Percentiles rank a stretch among this genome's conserved stretches.
Conservation (phyloP, 116 monocot genomes). For the Cymodocea nodosa region DNA sequence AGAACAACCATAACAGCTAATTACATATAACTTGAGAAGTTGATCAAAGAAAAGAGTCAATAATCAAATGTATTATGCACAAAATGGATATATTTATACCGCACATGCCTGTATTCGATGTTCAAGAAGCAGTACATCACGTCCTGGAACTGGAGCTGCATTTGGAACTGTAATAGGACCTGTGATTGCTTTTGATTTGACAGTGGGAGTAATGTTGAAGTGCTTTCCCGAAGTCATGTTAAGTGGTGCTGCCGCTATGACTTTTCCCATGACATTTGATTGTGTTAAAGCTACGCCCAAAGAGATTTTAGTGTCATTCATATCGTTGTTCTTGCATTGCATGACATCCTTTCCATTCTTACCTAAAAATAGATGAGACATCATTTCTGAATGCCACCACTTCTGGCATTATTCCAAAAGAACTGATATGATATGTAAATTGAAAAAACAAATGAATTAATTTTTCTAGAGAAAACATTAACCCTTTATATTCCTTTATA, state of each 20-base stretch:
- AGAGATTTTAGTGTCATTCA: constrained; percentile 3
- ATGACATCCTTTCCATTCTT: constrained; percentile 9
- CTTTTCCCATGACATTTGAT: constrained; percentile 1
- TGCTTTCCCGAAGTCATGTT: constrained; percentile 4
- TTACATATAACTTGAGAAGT: too few relatives aligned
- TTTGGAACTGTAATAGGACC: neutral
- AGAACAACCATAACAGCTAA: too few relatives aligned
- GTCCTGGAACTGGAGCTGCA: neutral
- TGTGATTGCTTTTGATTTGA: neutral
- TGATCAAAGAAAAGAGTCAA: too few relatives aligned
- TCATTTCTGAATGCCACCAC: neutral
- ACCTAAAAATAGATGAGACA: neutral
- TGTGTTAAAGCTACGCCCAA: constrained; percentile 8
- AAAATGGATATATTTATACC: neutral
- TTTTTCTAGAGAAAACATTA: neutral
- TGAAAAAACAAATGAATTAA: neutral
- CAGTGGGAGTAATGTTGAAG: neutral
- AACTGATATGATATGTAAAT: neutral
- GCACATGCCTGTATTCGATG: constrained; percentile 11
- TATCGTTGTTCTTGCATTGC: constrained; percentile 2
- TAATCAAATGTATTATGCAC: too few relatives aligned
- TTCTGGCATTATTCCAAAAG: neutral
- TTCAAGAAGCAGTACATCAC: constrained; percentile 10
- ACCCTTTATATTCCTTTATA: neutral
- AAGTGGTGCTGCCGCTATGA: constrained; percentile 1